phyloP scores from a whole-genome alignment of 768 basidiomycete species.

The Russula compacta region DNA sequence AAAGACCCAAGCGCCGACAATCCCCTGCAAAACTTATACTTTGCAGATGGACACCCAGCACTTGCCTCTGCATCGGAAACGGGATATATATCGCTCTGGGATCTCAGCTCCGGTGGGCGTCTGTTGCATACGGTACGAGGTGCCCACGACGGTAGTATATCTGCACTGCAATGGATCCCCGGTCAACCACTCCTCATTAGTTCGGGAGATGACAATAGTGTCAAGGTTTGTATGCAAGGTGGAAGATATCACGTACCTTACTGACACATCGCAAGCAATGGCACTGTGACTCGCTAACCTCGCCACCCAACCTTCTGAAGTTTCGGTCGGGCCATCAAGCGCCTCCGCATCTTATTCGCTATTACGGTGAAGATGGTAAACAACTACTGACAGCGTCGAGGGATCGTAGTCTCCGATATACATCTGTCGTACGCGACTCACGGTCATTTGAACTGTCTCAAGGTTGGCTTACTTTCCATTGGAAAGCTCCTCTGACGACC shows the following conservation, averaged over 20 bases:
- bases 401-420: slow-evolving; percentile 83
- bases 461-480: slow-evolving; percentile 38
- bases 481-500: neutral
- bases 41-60: slow-evolving; percentile 74
- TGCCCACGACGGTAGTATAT: slow-evolving; percentile 82
- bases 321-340: slow-evolving; percentile 86
- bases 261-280: slow-evolving; percentile 64
- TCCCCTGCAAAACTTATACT: neutral
- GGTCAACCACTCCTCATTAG: slow-evolving; percentile 88
- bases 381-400: slow-evolving; percentile 81
- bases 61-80: slow-evolving; percentile 80
- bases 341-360: slow-evolving; percentile 86
- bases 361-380: slow-evolving; percentile 97
- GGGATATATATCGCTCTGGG: slow-evolving; percentile 91
- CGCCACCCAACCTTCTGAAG: slow-evolving; percentile 81
- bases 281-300: slow-evolving; percentile 87
- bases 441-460: slow-evolving; percentile 92
- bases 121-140: slow-evolving; percentile 78
- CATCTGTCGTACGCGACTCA: slow-evolving; percentile 90
- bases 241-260: neutral
- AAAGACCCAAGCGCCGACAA: neutral
- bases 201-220: slow-evolving; percentile 88
- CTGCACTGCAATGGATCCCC: slow-evolving; percentile 82
- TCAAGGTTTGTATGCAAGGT: slow-evolving; percentile 54
- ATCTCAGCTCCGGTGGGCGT: slow-evolving; percentile 73